Base-by-base conservation (phyloP, 331 rosid species). In the Dryas integrifolia region DNA sequence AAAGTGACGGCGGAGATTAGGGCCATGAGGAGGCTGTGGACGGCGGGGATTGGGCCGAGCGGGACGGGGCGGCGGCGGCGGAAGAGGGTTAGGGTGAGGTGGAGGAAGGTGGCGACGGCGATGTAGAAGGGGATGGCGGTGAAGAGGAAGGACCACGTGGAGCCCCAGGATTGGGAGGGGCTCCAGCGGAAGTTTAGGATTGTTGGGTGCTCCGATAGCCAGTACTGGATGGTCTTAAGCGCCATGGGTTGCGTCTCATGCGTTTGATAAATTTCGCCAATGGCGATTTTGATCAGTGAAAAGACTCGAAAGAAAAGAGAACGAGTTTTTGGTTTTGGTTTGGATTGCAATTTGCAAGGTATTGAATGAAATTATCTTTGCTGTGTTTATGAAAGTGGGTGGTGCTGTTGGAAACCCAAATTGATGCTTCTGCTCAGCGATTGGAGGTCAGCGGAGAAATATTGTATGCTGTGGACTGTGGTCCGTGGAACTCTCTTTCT, bases 131-230 rank as follows among this genome's bases (percentile, higher is more conserved):
- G 50, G 51, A 92, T 82, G 14, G 92, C 84, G 71, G 82, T 40
- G 79, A 92, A 52, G 69, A 90, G 93, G 78, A 92, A 92, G 3
- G 79, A 86, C 97, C 98, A 93, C 16, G 97, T 87, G 74, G 97
- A 89, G 3, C 98, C 97, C 92, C 90, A 92, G 2, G 82, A 86
- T 55, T 83, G 90, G 62, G 87, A 14, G 58, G 79, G 83, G 69
- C 83, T 89, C 98, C 98, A 93, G 4, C 96, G 88, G 88, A 93
- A 93, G 0, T 82, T 75, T 1, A 91, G 79, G 45, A 93, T 86
- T 0, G 72, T 9, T 0, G 98, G 97, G 64, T 93, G 97, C 72
- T 91, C 96, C 0, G 97, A 81, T 0, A 93, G 85, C 80, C 83
- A 89, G 83, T 87, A 91, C 47, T 24, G 77, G 10, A 90, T 61